Evolutionary conservation across 2,329 filamentous ascomycete species (phyloP).

Genomic region (Ophiosphaerella korrae): DNA sequence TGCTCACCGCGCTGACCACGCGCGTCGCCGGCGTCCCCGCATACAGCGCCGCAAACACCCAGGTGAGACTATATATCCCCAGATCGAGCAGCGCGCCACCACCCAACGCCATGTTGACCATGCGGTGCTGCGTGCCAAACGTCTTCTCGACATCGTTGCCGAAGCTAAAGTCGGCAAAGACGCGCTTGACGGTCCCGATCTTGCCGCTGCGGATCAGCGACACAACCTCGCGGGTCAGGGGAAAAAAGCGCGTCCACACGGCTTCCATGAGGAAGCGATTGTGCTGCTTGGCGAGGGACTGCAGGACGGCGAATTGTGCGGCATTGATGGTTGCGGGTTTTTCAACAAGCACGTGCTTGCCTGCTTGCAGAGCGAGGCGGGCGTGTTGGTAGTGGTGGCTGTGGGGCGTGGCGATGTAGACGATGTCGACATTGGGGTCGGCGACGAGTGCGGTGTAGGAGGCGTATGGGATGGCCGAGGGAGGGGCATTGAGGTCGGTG

Average conservation of each 20-base stretch:
- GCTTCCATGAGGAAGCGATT: slow-evolving; percentile 58
- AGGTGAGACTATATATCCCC: slow-evolving; percentile 85
- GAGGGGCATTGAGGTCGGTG: slow-evolving; percentile 68
- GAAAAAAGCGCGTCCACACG: slow-evolving; percentile 89
- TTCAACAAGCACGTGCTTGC: slow-evolving; percentile 87
- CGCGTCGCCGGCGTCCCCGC: slow-evolving; percentile 67
- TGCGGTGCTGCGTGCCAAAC: slow-evolving; percentile 65
- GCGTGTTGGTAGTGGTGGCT: slow-evolving; percentile 90
- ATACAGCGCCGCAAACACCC: slow-evolving; percentile 87
- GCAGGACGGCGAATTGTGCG: slow-evolving; percentile 73
- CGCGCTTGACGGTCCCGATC: slow-evolving; percentile 61
- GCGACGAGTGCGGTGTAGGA: slow-evolving; percentile 79
- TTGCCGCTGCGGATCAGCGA: slow-evolving; percentile 62
- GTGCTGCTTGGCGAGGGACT: slow-evolving; percentile 72
- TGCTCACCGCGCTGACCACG: slow-evolving; percentile 68
- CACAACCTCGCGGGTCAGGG: slow-evolving; percentile 73
- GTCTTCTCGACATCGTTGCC: slow-evolving; percentile 64
- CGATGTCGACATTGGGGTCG: slow-evolving; percentile 77
- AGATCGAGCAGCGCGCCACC: slow-evolving; percentile 82
- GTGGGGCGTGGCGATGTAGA: slow-evolving; percentile 89
- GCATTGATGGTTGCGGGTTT: slow-evolving; percentile 88
- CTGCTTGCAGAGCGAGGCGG: slow-evolving; percentile 77
- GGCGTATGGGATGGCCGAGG: slow-evolving; percentile 71
- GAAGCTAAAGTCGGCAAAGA: slow-evolving; percentile 62
- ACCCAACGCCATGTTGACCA: slow-evolving; percentile 81